Base-by-base conservation (phyloP, 2,329 filamentous ascomycete species). In the Sclerotiophoma versabilis region DNA sequence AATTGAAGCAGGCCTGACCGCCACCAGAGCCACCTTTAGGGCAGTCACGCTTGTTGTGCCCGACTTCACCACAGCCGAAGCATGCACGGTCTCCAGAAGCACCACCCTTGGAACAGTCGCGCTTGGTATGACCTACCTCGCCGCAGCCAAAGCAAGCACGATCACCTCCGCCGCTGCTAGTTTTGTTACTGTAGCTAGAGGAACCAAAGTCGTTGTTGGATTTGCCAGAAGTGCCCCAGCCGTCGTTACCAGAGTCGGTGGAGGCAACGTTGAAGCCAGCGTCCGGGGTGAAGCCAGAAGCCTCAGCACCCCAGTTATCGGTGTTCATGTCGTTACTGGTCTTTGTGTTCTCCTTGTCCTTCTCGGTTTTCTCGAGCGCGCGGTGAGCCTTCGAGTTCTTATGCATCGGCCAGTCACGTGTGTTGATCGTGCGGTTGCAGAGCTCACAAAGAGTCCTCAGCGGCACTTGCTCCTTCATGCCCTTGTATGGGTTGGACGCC, bases 241-340 rank as follows among this genome's bases (percentile, higher is more conserved):
- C 52, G 32, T 43, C 34, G 39, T 76, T 57, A 80, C 80, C 79
- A 88, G 84, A 41, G 22, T 23, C 32, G 19, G 32, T n/a, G 30
- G 34, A 12, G 12, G 39, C 29, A 8, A 30, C 46, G 45, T 44
- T 36, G 45, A 60, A 62, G 45, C 37, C 51, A 29, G 14, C 9
- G 17, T 47, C 41, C 22, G 32, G 34, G 25, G 27, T 37, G 37
- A 49, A 53, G 46, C 49, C 58, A 20, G 37, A 54, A 20, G 52
- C 27, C 14, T 65, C 42, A 32, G 39, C 62, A 12, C 46, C 50
- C 43, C 50, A 56, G 36, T 26, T 42, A 22, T 43, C 44, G 7
- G 30, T 23, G 22, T 15, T 26, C 5, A 14, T 46, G 26, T 44
- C 51, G 46, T 36, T 50, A 25, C 56, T 46, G 19, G 39, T 32